Evolutionary conservation across 1,139 yeast species (phyloP), one percentile per base, ranked within the genome.

Genomic region (Yamadazyma pseudoaaseri): DNA sequence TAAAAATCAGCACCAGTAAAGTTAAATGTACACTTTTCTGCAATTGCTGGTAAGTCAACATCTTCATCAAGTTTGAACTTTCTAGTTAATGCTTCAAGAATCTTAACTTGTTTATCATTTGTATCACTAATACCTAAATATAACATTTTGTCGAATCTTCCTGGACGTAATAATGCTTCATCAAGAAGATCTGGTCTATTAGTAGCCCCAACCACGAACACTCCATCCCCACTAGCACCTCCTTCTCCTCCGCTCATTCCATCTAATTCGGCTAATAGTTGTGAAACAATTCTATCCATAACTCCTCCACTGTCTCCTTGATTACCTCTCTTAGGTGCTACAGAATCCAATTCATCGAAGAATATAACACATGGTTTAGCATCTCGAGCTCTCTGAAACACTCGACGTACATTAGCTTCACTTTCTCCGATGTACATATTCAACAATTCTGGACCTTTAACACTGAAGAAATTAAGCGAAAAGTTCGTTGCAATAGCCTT

Each of bases 281-380:
- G 98, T 0, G 97, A 89, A 1, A 92, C 98, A 47, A 92, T 92
- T 59, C 98, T 76, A 56, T 92, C 97, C 97, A 90, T 90, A 4
- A 90, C 97, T 44, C 97, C 97, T 16, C 97, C 97, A 2, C 97
- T 87, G 58, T 92, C 97, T 21, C 97, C 97, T 54, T 90, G 97
- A 55, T 92, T 90, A 27, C 97, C 97, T 65, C 97, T 79, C 57
- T 92, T 90, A 1, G 97, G 97, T 0, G 98, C 98, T 2, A 90
- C 96, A 2, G 97, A 89, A 62, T 92, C 98, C 60, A 92, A 74
- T 60, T 92, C 98, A 63, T 92, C 98, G 52, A 92, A 92, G 58
- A 92, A 92, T 23, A 92, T 90, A 22, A 92, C 96, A 69, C 98
- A 92, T 1, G 98, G 98, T 52, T 84, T 85, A 10, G 97, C 96